Evolutionary conservation across 176 grass and related monocot species (phyloP).

Genomic region (Melocanna baccifera): DNA sequence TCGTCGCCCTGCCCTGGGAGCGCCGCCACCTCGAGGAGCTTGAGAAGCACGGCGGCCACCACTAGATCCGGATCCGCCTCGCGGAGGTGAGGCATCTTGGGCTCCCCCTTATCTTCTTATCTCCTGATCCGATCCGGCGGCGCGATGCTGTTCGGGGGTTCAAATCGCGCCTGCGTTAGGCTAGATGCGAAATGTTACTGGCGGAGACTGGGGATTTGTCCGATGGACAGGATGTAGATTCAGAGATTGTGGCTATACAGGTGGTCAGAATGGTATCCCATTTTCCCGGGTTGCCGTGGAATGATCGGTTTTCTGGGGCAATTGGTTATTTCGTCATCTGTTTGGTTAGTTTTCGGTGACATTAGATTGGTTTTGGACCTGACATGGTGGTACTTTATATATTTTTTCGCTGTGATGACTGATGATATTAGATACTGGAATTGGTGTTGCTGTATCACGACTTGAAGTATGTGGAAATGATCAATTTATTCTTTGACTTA

Average conservation of each 20-base stretch:
- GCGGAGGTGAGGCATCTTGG: not conserved
- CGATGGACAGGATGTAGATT: not conserved
- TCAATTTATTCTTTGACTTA: not conserved
- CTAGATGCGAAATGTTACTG: slow-evolving; percentile 9
- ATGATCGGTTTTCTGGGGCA: not conserved
- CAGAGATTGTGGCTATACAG: not conserved
- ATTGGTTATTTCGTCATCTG: not conserved
- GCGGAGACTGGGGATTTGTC: not conserved
- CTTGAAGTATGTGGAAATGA: not conserved
- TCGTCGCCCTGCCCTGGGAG: slow-evolving; percentile 64
- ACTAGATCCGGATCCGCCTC: slow-evolving; percentile 32
- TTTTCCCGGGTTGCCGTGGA: not conserved
- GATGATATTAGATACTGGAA: not conserved
- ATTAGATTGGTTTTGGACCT: not conserved
- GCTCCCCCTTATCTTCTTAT: not conserved
- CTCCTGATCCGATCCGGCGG: not conserved
- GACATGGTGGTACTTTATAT: not conserved
- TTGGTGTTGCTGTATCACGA: not conserved
- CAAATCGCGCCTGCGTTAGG: not conserved
- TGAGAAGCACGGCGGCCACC: slow-evolving; percentile 59
- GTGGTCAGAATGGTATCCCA: not conserved
- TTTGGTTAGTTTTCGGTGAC: not conserved
- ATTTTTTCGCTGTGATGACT: not conserved
- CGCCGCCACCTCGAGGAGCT: slow-evolving; percentile 76
- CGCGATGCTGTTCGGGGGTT: not conserved